Evolutionary conservation across 2,329 filamentous ascomycete species (phyloP).

Genomic region (Apiospora aurea): DNA sequence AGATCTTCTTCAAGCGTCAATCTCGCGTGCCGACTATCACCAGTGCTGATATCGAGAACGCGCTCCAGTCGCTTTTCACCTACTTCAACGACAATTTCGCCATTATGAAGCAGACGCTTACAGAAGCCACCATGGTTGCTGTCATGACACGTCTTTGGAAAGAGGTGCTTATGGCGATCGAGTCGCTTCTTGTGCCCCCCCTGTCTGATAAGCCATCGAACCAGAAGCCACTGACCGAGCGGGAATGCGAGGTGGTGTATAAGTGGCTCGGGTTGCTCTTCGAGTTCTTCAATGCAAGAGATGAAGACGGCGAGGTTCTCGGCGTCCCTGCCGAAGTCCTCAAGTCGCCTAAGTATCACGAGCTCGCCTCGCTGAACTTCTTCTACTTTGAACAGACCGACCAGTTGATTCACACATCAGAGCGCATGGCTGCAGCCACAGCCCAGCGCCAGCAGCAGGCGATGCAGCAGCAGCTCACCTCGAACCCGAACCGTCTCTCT

Average conservation of each 20-base stretch:
- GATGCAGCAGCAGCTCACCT: conserved; percentile 52
- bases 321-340: conserved; percentile 91
- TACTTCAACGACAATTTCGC: conserved; percentile 99
- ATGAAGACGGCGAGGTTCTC: conserved; percentile 83
- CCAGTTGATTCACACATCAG: conserved; percentile 91
- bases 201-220: conserved; percentile 92
- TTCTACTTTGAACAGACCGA: conserved; percentile 97
- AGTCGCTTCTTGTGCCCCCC: conserved; percentile 88
- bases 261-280: conserved; percentile 92
- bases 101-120: conserved; percentile 97
- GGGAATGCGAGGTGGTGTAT: conserved; percentile 94
- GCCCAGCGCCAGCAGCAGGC: conserved; percentile 78
- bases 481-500: conserved; percentile 69
- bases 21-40: conserved; percentile 66
- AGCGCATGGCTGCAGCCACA: conserved; percentile 91
- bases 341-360: conserved; percentile 98
- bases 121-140: conserved; percentile 94
- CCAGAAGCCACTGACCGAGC: conserved; percentile 82
- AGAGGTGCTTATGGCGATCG: conserved; percentile 91
- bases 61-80: conserved; percentile 82
- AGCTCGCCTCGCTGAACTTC: conserved; percentile 94
- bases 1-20: conserved; percentile 53
- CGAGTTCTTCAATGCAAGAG: conserved; percentile 92
- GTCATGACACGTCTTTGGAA: conserved; percentile 99
- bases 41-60: conserved; percentile 77